These are phyloP conservation scores for Lachancea sp. DNA, from an alignment of 805 yeast species.

Conservation along the genomic window DNA sequence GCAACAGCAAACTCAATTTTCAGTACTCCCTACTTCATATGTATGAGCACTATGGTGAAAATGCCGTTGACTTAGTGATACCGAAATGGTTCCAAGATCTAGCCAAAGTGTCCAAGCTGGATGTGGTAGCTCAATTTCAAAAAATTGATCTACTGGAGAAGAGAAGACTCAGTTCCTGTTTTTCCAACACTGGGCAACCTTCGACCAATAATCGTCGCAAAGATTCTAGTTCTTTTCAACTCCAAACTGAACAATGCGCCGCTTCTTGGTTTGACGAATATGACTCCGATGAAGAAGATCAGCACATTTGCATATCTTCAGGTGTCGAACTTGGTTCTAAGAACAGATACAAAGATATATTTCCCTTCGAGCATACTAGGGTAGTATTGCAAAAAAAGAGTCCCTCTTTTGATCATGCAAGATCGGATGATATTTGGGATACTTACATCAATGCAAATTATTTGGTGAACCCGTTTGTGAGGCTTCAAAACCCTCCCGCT, in stretches of 20 bases:
- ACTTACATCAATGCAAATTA: constrained; percentile 89
- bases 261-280: constrained; percentile 9
- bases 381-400: constrained; percentile 45
- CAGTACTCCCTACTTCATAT: constrained; percentile 21
- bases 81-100: constrained; percentile 50
- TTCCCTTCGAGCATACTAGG: constrained; percentile 80
- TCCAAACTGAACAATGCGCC: not conserved
- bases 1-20: constrained; percentile 20
- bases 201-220: not conserved
- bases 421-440: constrained; percentile 20
- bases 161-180: constrained; percentile 46
- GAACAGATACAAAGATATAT: constrained; percentile 82
- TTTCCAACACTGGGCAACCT: constrained; percentile 5
- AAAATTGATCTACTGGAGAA: constrained; percentile 65
- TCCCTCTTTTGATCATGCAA: not conserved
- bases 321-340: constrained; percentile 80
- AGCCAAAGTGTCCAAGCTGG: constrained; percentile 22
- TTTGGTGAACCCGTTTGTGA: constrained; percentile 27
- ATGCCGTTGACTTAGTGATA: constrained; percentile 26
- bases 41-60: constrained; percentile 10
- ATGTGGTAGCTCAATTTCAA: constrained; percentile 48
- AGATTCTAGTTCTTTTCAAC: not conserved
- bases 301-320: constrained; percentile 43
- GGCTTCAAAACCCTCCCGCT: constrained; percentile 4
- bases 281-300: constrained; percentile 14